Evolutionary conservation across 331 rosid species (phyloP), one percentile per base, ranked within the genome.

Genomic region (Stylosanthes scabra): DNA sequence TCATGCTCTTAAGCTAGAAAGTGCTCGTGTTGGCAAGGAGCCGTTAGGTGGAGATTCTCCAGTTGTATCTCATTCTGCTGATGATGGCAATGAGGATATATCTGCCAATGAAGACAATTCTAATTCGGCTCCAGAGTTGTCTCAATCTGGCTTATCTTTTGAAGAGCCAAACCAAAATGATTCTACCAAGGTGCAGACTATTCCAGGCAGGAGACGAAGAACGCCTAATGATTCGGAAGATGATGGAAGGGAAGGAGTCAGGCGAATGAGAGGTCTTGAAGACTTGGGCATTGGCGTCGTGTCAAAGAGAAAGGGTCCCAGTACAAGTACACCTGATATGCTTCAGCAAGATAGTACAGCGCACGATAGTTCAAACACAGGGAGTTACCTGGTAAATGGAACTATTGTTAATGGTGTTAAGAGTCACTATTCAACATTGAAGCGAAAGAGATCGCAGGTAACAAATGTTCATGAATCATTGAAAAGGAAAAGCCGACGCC

Each of bases 171-270:
- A 86, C 82, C 88, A 81, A 69, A 63, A 80, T 66, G 77, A 84
- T 83, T 82, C 89, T 76, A 74, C 82, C 68, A 91, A 87, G 83
- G 74, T 78, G 80, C 92, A 70, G 62, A 56, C 89, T 87, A 72
- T 75, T 78, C 86, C 64, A 74, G 84, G 85, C 63, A 88, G 87
- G 75, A 83, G 93, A 77, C 83, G 84, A 71, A 86, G 74, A 79
- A 91, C 96, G 12, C 97, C 96, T 51, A 84, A 89, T 81, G 97
- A 91, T 83, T 91, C 96, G 0, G 97, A 91, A 87, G 93, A 91
- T 67, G 97, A 91, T 64, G 94, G 95, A 81, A 87, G 82, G 10
- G 88, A 86, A 82, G 90, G 94, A 20, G 89, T 91, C 34, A 86
- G 81, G 86, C 87, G 96, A 65, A 91, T 91, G 97, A 87, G 87